phyloP scores from a whole-genome alignment of 2,329 filamentous ascomycete genomes.

The Nothopassalora personata region DNA sequence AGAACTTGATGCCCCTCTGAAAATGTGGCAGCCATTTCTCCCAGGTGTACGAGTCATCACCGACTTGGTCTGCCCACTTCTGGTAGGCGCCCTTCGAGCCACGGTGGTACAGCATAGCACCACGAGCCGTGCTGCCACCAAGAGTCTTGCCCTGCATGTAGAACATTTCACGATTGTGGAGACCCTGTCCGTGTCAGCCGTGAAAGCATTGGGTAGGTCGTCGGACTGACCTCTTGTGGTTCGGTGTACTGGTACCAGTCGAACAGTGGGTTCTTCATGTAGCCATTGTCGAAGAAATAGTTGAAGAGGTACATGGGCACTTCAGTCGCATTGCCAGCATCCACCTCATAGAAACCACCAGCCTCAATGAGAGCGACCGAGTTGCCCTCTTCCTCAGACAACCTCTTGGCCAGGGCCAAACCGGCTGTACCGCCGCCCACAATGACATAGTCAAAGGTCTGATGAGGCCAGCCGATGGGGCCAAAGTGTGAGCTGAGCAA shows the following conservation, averaged over 20 bases:
- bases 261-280: conserved; percentile 5
- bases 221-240: neutral
- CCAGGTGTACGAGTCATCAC: conserved; percentile 31
- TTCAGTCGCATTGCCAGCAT: conserved; percentile 11
- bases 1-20: conserved; percentile 3
- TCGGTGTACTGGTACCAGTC: conserved; percentile 1
- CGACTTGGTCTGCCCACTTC: conserved; percentile 34
- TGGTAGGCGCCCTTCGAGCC: conserved; percentile 25
- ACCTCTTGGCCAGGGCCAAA: neutral
- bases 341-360: conserved; percentile 18
- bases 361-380: conserved; percentile 26
- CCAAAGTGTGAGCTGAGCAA: neutral
- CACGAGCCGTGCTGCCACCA: conserved; percentile 21
- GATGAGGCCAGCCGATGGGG: neutral
- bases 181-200: neutral
- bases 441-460: conserved; percentile 8
- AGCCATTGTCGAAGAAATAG: conserved; percentile 4
- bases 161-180: neutral
- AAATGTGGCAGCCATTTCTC: conserved; percentile 24
- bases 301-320: conserved; percentile 4
- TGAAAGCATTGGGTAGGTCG: neutral
- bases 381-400: conserved; percentile 1
- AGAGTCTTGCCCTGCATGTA: conserved; percentile 22
- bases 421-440: conserved; percentile 9
- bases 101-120: conserved; percentile 15